Evolutionary conservation across 352 stramenopile genomes (phyloP).

Genomic region (Aphanomyces stellatus): DNA sequence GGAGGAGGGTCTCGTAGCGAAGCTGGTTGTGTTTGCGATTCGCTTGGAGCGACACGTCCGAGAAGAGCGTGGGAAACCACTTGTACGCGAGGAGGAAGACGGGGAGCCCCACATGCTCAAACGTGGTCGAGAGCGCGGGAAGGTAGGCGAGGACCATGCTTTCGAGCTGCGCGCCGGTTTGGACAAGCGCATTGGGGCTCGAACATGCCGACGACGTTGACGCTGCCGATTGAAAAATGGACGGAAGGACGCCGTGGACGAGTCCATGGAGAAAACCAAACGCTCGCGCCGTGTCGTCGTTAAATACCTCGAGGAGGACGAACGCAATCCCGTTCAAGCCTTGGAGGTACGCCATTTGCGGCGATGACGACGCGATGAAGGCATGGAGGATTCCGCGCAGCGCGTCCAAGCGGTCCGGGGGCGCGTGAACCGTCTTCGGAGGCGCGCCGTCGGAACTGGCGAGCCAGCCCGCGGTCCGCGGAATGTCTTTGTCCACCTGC

Average conservation of each 20-base stretch:
- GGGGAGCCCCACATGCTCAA: slow-evolving; percentile 50
- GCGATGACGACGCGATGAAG: slow-evolving; percentile 45
- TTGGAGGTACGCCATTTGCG: slow-evolving; percentile 66
- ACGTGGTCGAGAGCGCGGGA: slow-evolving; percentile 40
- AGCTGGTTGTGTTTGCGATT: slow-evolving; percentile 47
- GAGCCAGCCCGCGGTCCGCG: slow-evolving; percentile 68
- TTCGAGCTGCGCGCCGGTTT: slow-evolving; percentile 62
- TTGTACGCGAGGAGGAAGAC: slow-evolving; percentile 81
- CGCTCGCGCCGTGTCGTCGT: slow-evolving; percentile 39
- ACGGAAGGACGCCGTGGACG: slow-evolving; percentile 52
- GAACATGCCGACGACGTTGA: slow-evolving; percentile 68
- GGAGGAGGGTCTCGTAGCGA: slow-evolving; percentile 62
- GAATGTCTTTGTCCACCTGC: slow-evolving; percentile 76
- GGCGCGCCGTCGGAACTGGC: slow-evolving; percentile 48
- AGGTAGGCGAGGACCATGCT: slow-evolving; percentile 65
- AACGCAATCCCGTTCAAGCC: slow-evolving; percentile 80
- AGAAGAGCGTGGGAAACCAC: slow-evolving; percentile 83
- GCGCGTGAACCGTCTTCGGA: slow-evolving; percentile 28
- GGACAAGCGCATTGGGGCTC: slow-evolving; percentile 54
- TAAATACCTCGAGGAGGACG: slow-evolving; percentile 55
- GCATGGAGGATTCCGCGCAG: slow-evolving; percentile 52
- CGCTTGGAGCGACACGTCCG: slow-evolving; percentile 69
- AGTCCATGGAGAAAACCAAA: slow-evolving; percentile 60
- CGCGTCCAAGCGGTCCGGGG: slow-evolving; percentile 25
- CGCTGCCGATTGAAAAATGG: slow-evolving; percentile 60